Conservation (phyloP, 495 filamentous ascomycete genomes). For the Penicillium mononematosum region DNA sequence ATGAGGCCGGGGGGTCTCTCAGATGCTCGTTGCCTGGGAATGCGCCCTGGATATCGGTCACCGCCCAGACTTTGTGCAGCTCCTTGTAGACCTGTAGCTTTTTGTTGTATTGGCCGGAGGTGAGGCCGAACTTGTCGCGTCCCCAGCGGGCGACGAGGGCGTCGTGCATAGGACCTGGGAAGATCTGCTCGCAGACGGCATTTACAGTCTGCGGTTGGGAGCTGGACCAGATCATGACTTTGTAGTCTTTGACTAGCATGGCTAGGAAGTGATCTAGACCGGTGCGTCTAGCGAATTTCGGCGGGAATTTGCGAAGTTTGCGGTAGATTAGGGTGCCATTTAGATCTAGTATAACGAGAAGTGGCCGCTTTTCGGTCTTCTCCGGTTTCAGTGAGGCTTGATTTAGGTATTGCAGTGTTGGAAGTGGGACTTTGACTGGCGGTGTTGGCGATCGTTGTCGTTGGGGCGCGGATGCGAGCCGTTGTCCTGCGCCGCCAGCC, state of each 20-base stretch:
- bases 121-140: constrained; percentile 74
- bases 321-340: constrained; percentile 88
- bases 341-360: constrained; percentile 85
- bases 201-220: constrained; percentile 69
- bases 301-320: constrained; percentile 48
- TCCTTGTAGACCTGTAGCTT: constrained; percentile 88
- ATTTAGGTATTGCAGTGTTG: constrained; percentile 44
- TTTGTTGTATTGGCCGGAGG: constrained; percentile 56
- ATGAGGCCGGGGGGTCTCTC: neutral
- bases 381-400: constrained; percentile 37
- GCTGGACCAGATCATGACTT: constrained; percentile 88
- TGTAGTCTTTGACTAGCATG: constrained; percentile 64
- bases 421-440: constrained; percentile 27
- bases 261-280: constrained; percentile 62
- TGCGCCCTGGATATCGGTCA: constrained; percentile 46
- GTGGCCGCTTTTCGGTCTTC: constrained; percentile 34
- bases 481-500: neutral
- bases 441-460: constrained; percentile 19
- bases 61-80: constrained; percentile 67
- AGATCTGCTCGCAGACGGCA: constrained; percentile 55
- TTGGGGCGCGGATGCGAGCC: neutral
- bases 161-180: constrained; percentile 36
- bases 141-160: constrained; percentile 70
- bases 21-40: constrained; percentile 39
- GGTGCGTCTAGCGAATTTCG: constrained; percentile 59